A percentile compares a stretch with the other conserved stretches of the same genome.
phyloP scores from a whole-genome alignment of 1,284 basidiomycete genomes.

The Rhodotorula sp. region DNA sequence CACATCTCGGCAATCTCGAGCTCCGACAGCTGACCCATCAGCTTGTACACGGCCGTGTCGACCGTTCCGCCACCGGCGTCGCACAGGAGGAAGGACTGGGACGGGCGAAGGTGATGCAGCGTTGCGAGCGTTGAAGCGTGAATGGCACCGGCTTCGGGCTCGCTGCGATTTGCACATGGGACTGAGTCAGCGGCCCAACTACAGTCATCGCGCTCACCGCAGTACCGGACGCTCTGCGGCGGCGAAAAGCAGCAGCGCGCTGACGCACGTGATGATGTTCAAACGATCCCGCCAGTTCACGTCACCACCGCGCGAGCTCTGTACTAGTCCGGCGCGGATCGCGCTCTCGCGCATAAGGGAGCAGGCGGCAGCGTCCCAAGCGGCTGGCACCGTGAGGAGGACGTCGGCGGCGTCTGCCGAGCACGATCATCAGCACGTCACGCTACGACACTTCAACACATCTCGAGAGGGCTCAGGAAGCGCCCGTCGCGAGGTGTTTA shows the following conservation, averaged over 20 bases:
- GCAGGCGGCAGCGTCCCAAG: slow-evolving; percentile 78
- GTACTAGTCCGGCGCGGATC: slow-evolving; percentile 72
- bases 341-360: slow-evolving; percentile 78
- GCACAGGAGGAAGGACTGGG: slow-evolving; percentile 74
- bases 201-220: too few relatives aligned
- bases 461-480: too few relatives aligned
- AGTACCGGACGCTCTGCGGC: too few relatives aligned
- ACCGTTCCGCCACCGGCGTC: slow-evolving; percentile 83
- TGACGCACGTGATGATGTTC: slow-evolving; percentile 67
- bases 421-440: not conserved
- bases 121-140: slow-evolving; percentile 75
- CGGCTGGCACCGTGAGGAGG: slow-evolving; percentile 76
- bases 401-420: slow-evolving; percentile 69
- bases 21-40: slow-evolving; percentile 69
- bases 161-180: slow-evolving; percentile 51
- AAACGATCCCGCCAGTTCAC: slow-evolving; percentile 71
- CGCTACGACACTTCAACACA: not conserved
- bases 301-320: slow-evolving; percentile 66
- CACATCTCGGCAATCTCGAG: slow-evolving; percentile 83
- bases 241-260: slow-evolving; percentile 7
- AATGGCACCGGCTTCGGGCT: slow-evolving; percentile 82
- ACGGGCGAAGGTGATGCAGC: slow-evolving; percentile 69
- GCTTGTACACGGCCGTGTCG: slow-evolving; percentile 72
- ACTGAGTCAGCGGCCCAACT: too few relatives aligned
- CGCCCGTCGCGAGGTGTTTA: too few relatives aligned